A percentile compares a stretch with the other conserved stretches of the same genome.
Conservation (phyloP, 2,329 filamentous ascomycete genomes). For the Botrytis elliptica region DNA sequence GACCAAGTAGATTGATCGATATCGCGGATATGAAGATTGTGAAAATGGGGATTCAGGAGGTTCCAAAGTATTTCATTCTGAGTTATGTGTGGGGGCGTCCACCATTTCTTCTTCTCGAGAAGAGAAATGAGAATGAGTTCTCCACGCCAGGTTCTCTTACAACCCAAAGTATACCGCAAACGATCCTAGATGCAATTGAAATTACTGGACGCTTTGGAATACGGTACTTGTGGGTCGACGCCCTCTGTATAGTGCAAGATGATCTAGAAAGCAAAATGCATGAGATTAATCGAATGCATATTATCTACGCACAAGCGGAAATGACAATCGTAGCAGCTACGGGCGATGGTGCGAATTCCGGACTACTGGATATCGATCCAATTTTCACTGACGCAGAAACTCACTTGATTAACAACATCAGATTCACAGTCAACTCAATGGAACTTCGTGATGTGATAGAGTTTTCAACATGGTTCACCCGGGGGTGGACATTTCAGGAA, state of each 20-base stretch:
- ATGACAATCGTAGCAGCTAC: constrained; percentile 21
- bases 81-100: constrained; percentile 25
- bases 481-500: constrained; percentile 35
- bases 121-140: neutral
- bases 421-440: neutral
- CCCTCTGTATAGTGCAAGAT: constrained; percentile 28
- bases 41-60: neutral
- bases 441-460: neutral
- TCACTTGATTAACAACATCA: neutral
- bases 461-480: constrained; percentile 4
- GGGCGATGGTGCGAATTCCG: neutral
- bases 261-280: constrained; percentile 17
- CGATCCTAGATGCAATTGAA: constrained; percentile 24
- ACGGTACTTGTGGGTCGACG: constrained; percentile 28
- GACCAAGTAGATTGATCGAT: constrained; percentile 5
- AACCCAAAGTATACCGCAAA: neutral
- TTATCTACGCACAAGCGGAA: constrained; percentile 18
- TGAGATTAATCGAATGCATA: constrained; percentile 22
- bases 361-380: neutral
- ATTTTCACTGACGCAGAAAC: neutral
- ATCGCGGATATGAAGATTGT: neutral
- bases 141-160: neutral
- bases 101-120: constrained; percentile 12
- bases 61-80: constrained; percentile 22
- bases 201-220: constrained; percentile 17